Conservation (phyloP, 768 basidiomycete species). For the Russula virescens region DNA sequence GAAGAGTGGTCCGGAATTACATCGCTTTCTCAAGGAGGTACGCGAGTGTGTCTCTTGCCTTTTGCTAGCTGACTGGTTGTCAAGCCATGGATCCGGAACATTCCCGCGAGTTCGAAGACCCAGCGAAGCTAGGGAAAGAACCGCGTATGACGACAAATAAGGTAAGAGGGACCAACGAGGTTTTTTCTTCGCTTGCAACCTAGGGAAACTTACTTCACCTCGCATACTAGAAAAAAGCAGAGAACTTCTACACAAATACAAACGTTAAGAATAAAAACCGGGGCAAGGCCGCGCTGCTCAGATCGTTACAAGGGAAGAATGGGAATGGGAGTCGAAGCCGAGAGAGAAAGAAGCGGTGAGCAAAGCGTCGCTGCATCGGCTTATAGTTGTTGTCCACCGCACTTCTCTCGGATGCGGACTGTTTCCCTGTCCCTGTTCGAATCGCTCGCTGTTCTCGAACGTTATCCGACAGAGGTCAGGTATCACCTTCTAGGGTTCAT, state of each 20-base stretch:
- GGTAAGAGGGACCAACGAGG: conserved; percentile 34
- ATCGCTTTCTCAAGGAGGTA: conserved; percentile 17
- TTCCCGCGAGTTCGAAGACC: conserved; percentile 32
- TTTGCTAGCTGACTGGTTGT: conserved; percentile 10
- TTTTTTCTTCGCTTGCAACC: background rate
- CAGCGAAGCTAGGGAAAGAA: conserved; percentile 40
- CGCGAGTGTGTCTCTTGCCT: conserved; percentile 3
- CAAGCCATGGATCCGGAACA: conserved; percentile 29
- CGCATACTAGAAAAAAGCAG: conserved; percentile 65
- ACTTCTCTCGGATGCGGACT: background rate
- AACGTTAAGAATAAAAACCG: conserved; percentile 89
- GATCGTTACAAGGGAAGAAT: conserved; percentile 35
- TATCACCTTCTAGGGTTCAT: too few relatives aligned
- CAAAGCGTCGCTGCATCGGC: background rate
- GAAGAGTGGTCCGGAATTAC: conserved; percentile 25
- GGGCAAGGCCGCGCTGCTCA: conserved; percentile 53
- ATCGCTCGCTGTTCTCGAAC: background rate
- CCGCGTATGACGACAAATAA: conserved; percentile 93
- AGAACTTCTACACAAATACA: conserved; percentile 80
- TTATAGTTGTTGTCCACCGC: background rate
- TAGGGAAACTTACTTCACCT: background rate
- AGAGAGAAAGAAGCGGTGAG: conserved; percentile 18
- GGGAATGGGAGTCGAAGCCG: conserved; percentile 12
- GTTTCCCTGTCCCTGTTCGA: background rate
- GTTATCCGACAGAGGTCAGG: too few relatives aligned